phyloP scores from a whole-genome alignment of 1,139 yeast genomes.

The Schwanniomyces etchellsii region DNA sequence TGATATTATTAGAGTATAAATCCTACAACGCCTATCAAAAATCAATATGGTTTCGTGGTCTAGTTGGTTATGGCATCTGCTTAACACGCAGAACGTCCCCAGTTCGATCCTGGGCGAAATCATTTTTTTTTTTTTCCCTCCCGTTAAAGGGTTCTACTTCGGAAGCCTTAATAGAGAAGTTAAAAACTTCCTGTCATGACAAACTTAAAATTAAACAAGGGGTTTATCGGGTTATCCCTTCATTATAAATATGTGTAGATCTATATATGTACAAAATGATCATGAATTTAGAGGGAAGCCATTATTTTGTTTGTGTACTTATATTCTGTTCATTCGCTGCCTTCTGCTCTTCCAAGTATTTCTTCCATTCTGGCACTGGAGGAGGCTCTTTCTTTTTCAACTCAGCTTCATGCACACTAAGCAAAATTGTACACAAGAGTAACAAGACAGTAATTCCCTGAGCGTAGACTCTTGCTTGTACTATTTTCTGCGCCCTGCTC shows the following conservation, averaged over 20 bases:
- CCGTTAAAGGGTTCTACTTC: no score
- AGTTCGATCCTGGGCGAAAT: constrained; percentile 42
- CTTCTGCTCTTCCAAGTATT: constrained; percentile 12
- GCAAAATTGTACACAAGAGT: constrained; percentile 55
- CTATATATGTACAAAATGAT: no score
- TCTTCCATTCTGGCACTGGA: constrained; percentile 34
- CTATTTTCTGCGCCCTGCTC: constrained; percentile 76
- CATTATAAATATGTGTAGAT: no score
- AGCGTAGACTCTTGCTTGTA: constrained; percentile 90
- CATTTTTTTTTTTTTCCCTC: constrained; percentile 5
- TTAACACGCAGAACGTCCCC: constrained; percentile 99
- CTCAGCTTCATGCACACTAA: constrained; percentile 55
- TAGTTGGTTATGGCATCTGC: constrained; percentile 99
- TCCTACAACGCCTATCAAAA: no score
- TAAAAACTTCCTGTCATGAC: no score
- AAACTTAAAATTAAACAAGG: no score
- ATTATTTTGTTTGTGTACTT: no score
- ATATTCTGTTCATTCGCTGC: no score
- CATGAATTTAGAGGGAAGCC: no score
- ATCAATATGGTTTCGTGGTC: constrained; percentile 76
- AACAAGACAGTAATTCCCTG: constrained; percentile 70
- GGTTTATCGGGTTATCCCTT: no score
- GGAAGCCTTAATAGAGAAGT: no score
- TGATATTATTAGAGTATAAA: no score
- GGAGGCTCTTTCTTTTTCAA: constrained; percentile 20